phyloP scores from a whole-genome alignment of 2,329 filamentous ascomycete genomes.

The Neopestalotiopsis sp. region DNA sequence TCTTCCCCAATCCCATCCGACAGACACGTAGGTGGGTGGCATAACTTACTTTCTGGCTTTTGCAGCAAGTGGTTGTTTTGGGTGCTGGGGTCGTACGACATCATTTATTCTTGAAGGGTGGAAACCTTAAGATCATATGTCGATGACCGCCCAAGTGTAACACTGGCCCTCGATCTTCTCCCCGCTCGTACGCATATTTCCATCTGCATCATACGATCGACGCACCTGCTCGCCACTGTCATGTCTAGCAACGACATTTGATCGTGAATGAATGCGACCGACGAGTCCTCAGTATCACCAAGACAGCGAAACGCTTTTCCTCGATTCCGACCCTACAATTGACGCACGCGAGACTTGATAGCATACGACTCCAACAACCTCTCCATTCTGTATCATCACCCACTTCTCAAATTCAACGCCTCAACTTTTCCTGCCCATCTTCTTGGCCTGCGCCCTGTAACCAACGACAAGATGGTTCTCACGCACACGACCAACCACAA shows the following conservation, averaged over 20 bases:
- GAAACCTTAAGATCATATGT: slow-evolving; percentile 10
- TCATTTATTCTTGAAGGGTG: slow-evolving; percentile 9
- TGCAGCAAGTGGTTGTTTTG: background rate
- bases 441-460: background rate
- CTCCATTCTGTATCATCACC: background rate
- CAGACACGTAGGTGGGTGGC: background rate
- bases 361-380: background rate
- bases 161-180: background rate
- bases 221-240: background rate
- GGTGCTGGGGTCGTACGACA: slow-evolving; percentile 13
- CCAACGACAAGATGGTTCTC: slow-evolving; percentile 60
- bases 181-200: slow-evolving; percentile 1
- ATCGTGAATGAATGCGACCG: slow-evolving; percentile 8
- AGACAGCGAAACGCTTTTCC: background rate
- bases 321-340: background rate
- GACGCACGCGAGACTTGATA: background rate
- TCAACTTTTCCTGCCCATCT: background rate
- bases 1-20: background rate
- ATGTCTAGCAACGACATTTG: slow-evolving; percentile 9
- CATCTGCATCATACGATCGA: slow-evolving; percentile 16
- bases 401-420: background rate
- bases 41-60: background rate
- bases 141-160: slow-evolving; percentile 4
- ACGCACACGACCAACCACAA: slow-evolving; percentile 71
- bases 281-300: slow-evolving; percentile 8